Base-by-base conservation (phyloP, 2,329 filamentous ascomycete species). In the Beauveria sp. region DNA sequence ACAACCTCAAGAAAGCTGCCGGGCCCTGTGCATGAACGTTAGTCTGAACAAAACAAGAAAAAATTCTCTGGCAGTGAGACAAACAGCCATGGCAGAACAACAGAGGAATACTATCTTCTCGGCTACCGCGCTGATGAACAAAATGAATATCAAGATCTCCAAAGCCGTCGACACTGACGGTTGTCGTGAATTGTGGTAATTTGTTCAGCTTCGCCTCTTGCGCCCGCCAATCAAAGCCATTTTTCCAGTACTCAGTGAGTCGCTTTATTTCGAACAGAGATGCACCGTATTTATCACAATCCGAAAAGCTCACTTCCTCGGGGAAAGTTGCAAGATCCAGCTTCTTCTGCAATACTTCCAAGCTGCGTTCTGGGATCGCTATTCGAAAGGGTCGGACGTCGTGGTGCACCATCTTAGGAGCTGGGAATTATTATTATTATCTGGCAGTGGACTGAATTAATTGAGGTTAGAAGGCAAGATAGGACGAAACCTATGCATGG, bases 1-100 rank as follows among this genome's bases (percentile, higher is more conserved):
- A 75, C 72, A 2, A 85, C 85, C 72, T 91, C 87, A 47, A 88
- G 69, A 68, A 89, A 90, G 64, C 82, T 86, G 1, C 88, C 88
- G 0, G 88, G 88, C 83, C 85, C 72, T 74, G n/a, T 45, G n/a
- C 7, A 3, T 43, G 3, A 28, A 49, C 10, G 12, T 43, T 26
- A 52, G 45, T 47, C 26, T 43, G 34, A 8, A 3, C 12, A 5
- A 38, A 5, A 28, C 26, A 28, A 28, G 26, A 38, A 16, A 14
- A 38, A 38, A 1, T 1, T 14, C 5, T 38, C 10, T 10, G 5
- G 4, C 3, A 20, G 16, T 28, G 22, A 45, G 5, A 68, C 72
- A 67, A 63, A 77, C 82, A 89, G 16, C 86, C 86, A 68, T 90
- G 87, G n/a, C 79, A 77, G 69, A 90, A 89, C 1, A 90, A 70